Percentiles rank a stretch among this genome's conserved stretches.
Conservation (phyloP, 148 eudicot species). For the Simmondsia chinensis region DNA sequence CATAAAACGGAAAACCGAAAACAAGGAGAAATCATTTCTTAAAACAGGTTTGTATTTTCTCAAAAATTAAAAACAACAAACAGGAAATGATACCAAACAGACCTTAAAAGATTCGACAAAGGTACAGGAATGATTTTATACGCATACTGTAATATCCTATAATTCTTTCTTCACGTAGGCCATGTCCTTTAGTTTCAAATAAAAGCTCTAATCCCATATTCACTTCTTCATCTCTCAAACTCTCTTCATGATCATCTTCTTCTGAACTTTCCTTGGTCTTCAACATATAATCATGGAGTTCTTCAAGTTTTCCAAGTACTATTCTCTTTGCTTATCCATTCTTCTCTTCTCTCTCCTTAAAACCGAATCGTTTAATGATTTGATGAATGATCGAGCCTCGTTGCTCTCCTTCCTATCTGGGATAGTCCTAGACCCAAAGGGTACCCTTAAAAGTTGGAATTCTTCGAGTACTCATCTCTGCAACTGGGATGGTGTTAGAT, state of each 20-base stretch:
- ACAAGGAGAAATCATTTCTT: neutral
- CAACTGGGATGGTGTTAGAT: constrained; percentile 58
- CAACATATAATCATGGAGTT: constrained; percentile 20
- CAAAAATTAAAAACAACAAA: too few relatives aligned
- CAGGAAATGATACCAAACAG: too few relatives aligned
- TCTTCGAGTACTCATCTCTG: constrained; percentile 40
- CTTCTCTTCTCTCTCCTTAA: constrained; percentile 15
- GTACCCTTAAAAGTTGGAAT: constrained; percentile 44
- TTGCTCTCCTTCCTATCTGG: constrained; percentile 48
- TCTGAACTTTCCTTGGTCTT: constrained; percentile 2
- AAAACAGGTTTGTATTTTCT: neutral
- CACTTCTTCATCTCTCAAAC: constrained; percentile 4
- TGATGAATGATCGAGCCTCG: constrained; percentile 33
- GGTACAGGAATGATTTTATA: too few relatives aligned
- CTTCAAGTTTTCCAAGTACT: constrained; percentile 20
- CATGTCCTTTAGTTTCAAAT: constrained; percentile 2
- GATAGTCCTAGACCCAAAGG: constrained; percentile 34
- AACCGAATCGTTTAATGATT: constrained; percentile 21
- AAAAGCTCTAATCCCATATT: constrained; percentile 1
- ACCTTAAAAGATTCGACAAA: too few relatives aligned
- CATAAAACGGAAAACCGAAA: neutral
- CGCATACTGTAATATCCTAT: too few relatives aligned
- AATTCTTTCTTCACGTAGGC: constrained; percentile 3
- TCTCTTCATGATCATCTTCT: neutral
- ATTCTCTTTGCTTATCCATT: constrained; percentile 25